phyloP scores from a whole-genome alignment of 495 filamentous ascomycete genomes.

The Aspergillus ellipticus region DNA sequence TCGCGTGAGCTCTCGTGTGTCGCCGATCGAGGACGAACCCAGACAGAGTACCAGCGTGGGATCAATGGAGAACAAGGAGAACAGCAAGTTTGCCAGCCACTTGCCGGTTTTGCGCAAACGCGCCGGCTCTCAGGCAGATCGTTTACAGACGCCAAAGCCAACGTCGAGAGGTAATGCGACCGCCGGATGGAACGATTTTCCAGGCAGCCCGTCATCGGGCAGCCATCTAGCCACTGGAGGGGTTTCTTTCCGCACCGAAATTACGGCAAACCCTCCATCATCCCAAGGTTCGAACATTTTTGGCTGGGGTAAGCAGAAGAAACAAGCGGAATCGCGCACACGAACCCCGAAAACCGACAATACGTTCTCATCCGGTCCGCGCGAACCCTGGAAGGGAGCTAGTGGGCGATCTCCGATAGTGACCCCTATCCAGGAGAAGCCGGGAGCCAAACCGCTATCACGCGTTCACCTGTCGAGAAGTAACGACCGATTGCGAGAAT shows the following conservation, averaged over 20 bases:
- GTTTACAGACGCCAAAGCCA: slow-evolving; percentile 7
- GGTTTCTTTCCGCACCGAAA: slow-evolving; percentile 19
- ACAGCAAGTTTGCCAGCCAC: slow-evolving; percentile 20
- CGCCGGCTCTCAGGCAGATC: slow-evolving; percentile 6
- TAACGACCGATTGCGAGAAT: slow-evolving; percentile 13
- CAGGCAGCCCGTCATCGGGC: slow-evolving; percentile 44
- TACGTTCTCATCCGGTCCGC: slow-evolving; percentile 18
- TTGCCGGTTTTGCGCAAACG: slow-evolving; percentile 21
- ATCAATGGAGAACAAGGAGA: slow-evolving; percentile 5
- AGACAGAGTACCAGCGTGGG: slow-evolving; percentile 8
- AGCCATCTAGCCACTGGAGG: slow-evolving; percentile 18
- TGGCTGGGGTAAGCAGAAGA: slow-evolving; percentile 30
- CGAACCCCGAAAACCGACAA: slow-evolving; percentile 26
- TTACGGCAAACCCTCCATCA: slow-evolving; percentile 15
- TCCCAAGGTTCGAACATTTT: slow-evolving; percentile 25
- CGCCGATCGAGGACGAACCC: slow-evolving; percentile 39
- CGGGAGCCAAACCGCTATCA: slow-evolving; percentile 23
- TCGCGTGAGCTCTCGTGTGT: slow-evolving; percentile 41
- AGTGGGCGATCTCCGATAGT: slow-evolving; percentile 47
- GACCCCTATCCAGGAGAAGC: slow-evolving; percentile 25
- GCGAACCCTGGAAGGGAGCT: slow-evolving; percentile 50
- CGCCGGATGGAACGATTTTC: slow-evolving; percentile 47
- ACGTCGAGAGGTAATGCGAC: slow-evolving; percentile 21
- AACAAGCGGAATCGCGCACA: slow-evolving; percentile 25
- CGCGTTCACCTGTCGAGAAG: slow-evolving; percentile 18